A percentile compares a stretch with the other conserved stretches of the same genome.
These are phyloP conservation scores for Aspergillus latus DNA, from an alignment of 2,329 filamentous ascomycete species.

Conservation along the genomic window DNA sequence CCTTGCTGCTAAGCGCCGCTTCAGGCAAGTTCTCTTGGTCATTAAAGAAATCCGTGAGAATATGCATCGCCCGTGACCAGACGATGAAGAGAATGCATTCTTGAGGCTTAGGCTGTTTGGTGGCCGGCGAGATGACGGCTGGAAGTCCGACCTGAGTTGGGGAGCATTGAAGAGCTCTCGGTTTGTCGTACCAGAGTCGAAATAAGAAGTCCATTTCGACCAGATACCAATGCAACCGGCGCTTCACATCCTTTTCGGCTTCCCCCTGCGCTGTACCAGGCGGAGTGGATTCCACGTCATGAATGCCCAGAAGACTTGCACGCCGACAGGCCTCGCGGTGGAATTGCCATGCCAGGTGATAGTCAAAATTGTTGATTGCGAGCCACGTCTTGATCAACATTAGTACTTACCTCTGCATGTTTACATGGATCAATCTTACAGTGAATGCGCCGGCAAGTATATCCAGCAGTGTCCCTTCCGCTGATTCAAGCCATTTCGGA, in stretches of 20 bases:
- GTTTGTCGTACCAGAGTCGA: slow-evolving; percentile 10
- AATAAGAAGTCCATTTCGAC: slow-evolving; percentile 5
- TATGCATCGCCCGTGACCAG: not conserved
- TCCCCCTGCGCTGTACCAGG: not conserved
- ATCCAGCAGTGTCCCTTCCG: slow-evolving; percentile 2
- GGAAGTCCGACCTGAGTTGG: not conserved
- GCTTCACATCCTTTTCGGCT: not conserved
- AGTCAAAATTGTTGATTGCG: slow-evolving; percentile 13
- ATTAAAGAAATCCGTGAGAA: not conserved
- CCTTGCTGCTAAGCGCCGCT: not conserved
- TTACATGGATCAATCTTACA: not conserved
- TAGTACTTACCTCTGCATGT: not conserved
- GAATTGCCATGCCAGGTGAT: slow-evolving; percentile 10
- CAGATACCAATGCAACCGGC: slow-evolving; percentile 3
- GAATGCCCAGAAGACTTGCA: slow-evolving; percentile 1
- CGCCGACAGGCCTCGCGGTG: slow-evolving; percentile 11
- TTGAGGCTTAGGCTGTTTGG: not conserved
- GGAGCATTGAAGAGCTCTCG: not conserved
- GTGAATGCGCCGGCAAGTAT: slow-evolving; percentile 2
- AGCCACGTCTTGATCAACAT: not conserved
- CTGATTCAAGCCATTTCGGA: slow-evolving; percentile 5
- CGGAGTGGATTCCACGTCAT: not conserved
- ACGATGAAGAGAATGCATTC: not conserved
- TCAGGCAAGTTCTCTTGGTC: not conserved
- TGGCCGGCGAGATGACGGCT: not conserved